Evolutionary conservation across 2,329 filamentous ascomycete genomes (phyloP).

Genomic region (Sclerotinia trifoliorum): DNA sequence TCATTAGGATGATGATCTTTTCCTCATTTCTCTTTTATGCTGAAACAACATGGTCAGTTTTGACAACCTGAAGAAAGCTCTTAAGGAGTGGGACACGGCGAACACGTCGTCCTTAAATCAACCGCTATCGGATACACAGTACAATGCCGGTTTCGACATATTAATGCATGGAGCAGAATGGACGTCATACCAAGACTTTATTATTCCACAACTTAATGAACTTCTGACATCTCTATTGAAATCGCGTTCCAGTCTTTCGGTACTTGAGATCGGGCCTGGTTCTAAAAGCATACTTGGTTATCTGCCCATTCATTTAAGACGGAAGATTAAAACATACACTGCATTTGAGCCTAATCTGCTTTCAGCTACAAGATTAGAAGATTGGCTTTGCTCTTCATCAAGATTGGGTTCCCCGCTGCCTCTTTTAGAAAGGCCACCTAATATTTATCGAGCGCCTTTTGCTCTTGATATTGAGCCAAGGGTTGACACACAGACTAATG

Average conservation of each 20-base stretch:
- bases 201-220: slow-evolving; percentile 32
- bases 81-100: slow-evolving; percentile 24
- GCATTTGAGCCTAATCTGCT: slow-evolving; percentile 46
- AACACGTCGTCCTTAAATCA: slow-evolving; percentile 24
- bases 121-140: slow-evolving; percentile 28
- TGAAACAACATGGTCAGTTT: slow-evolving; percentile 28
- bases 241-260: slow-evolving; percentile 47
- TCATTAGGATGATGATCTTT: not conserved
- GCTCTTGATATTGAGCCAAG: slow-evolving; percentile 34
- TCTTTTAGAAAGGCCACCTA: slow-evolving; percentile 42
- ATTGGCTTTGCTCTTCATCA: slow-evolving; percentile 43
- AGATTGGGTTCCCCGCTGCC: slow-evolving; percentile 43
- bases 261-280: slow-evolving; percentile 60
- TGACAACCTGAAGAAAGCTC: slow-evolving; percentile 27
- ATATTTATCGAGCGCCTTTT: slow-evolving; percentile 46
- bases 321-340: slow-evolving; percentile 49
- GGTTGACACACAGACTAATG: slow-evolving; percentile 29
- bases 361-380: slow-evolving; percentile 47
- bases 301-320: slow-evolving; percentile 46
- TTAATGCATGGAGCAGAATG: slow-evolving; percentile 29
- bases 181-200: slow-evolving; percentile 33
- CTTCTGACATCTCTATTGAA: slow-evolving; percentile 41
- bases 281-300: slow-evolving; percentile 52
- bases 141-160: slow-evolving; percentile 30
- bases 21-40: not conserved